Conservation (phyloP, 1,284 basidiomycete species). For the Apiotrichum gamsii region DNA sequence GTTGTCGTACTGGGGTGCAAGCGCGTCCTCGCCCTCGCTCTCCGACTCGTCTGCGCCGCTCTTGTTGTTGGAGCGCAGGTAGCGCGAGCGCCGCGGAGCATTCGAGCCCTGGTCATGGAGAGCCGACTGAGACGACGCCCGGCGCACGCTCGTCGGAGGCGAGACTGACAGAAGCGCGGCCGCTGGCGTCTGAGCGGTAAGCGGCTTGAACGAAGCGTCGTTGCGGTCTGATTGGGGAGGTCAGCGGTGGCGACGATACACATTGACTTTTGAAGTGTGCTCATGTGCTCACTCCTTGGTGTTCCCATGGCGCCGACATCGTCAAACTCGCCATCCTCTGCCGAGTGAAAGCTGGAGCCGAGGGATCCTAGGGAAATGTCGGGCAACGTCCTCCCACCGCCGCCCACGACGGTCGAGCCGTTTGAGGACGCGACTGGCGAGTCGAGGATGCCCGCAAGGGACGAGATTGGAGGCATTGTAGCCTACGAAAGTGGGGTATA, state of each 20-base stretch:
- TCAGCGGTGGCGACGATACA: no score
- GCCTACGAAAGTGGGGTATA: no score
- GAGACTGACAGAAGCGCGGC: conserved; percentile 30
- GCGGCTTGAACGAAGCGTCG: background rate
- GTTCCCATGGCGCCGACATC: background rate
- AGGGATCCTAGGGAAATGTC: conserved; percentile 45
- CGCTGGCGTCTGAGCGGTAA: conserved; percentile 6
- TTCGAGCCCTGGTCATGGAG: conserved; percentile 12
- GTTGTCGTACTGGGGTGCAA: conserved; percentile 18
- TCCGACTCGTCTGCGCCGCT: conserved; percentile 21
- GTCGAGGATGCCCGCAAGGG: conserved; percentile 35
- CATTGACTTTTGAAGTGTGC: background rate
- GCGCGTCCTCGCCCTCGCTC: conserved; percentile 6
- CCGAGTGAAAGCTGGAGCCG: conserved; percentile 42
- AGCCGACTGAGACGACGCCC: conserved; percentile 18
- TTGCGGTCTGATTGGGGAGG: no score
- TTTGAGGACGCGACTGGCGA: conserved; percentile 30
- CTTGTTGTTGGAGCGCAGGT: conserved; percentile 8
- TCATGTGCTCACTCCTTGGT: background rate
- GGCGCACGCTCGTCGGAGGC: conserved; percentile 33
- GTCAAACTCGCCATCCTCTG: conserved; percentile 31
- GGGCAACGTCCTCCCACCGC: conserved; percentile 32
- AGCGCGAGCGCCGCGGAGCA: conserved; percentile 26
- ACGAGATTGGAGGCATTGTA: conserved; percentile 34
- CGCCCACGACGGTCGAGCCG: conserved; percentile 27